Conservation (phyloP, 192 early-diverging fungal genomes). For the Gamsiella multidivaricata region DNA sequence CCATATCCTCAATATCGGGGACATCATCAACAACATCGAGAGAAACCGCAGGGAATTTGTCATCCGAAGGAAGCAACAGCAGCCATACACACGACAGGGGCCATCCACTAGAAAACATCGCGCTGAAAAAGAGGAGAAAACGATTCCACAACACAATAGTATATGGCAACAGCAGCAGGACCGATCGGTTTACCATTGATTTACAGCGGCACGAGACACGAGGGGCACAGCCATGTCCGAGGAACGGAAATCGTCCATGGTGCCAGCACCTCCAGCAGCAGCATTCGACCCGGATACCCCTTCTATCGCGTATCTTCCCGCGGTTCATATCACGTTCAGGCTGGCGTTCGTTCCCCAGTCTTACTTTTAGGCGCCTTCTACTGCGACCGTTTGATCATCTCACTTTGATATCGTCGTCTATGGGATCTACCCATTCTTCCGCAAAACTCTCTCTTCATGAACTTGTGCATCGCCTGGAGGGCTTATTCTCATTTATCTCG, state of each 20-base stretch:
- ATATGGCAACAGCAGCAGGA: too few species aligned
- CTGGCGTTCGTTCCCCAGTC: too few species aligned
- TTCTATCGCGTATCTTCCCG: conserved; percentile 22
- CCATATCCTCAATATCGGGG: neutral
- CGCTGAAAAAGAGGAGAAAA: conserved; percentile 18
- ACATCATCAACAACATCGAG: neutral
- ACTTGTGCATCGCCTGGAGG: conserved; percentile 2
- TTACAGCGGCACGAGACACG: too few species aligned
- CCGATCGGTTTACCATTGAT: too few species aligned
- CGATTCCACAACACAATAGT: neutral
- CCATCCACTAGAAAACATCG: neutral
- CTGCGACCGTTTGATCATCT: conserved; percentile 1
- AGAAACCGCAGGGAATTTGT: too few species aligned
- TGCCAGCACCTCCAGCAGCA: conserved; percentile 27
- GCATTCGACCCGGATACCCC: conserved; percentile 3
- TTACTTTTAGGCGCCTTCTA: neutral
- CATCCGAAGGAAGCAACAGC: neutral
- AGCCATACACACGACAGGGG: neutral
- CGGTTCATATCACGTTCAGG: neutral
- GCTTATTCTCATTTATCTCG: neutral
- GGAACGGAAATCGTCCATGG: conserved; percentile 40
- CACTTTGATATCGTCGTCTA: neutral
- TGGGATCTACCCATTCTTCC: neutral
- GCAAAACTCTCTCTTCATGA: neutral
- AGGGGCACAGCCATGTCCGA: conserved; percentile 24